A percentile compares a stretch with the other conserved stretches of the same genome.
Evolutionary conservation across 1,139 yeast genomes (phyloP).

Genomic region (Hansenula sp.): DNA sequence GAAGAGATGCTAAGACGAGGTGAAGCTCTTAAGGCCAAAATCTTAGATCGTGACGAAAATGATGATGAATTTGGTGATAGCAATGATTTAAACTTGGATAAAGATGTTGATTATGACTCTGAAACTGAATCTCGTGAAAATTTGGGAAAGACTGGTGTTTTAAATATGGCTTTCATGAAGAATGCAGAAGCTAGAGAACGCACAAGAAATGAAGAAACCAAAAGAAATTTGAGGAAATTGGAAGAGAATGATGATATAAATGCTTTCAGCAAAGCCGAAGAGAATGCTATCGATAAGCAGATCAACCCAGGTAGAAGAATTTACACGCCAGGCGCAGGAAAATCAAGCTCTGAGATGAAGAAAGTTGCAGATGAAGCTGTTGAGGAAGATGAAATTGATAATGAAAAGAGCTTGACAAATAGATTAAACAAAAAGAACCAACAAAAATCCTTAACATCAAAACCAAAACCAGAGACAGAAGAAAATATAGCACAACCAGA

Average conservation of each 20-base stretch:
- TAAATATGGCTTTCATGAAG: slow-evolving; percentile 93
- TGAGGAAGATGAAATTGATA: slow-evolving; percentile 55
- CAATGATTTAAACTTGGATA: slow-evolving; percentile 46
- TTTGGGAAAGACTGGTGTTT: slow-evolving; percentile 75
- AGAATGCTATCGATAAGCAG: slow-evolving; percentile 36
- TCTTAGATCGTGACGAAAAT: slow-evolving; percentile 59
- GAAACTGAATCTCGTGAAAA: slow-evolving; percentile 33
- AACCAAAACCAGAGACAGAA: slow-evolving; percentile 1
- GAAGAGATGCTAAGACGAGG: slow-evolving; percentile 93
- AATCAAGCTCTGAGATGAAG: slow-evolving; percentile 39
- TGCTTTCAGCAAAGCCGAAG: slow-evolving; percentile 31
- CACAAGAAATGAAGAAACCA: slow-evolving; percentile 49
- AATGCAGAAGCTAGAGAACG: slow-evolving; percentile 71
- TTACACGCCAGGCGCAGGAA: slow-evolving; percentile 67
- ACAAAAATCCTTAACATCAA: neutral
- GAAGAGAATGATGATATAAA: slow-evolving; percentile 41
- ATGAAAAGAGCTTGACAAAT: slow-evolving; percentile 41
- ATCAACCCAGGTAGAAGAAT: slow-evolving; percentile 78
- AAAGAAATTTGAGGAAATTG: slow-evolving; percentile 46
- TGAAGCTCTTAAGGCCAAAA: slow-evolving; percentile 69
- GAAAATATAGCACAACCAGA: slow-evolving; percentile 8
- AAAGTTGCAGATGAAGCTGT: slow-evolving; percentile 37
- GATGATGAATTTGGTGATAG: slow-evolving; percentile 47
- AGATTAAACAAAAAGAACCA: slow-evolving; percentile 29
- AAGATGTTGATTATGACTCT: slow-evolving; percentile 32